A percentile compares a stretch with the other conserved stretches of the same genome.
Conservation (phyloP, 2,329 filamentous ascomycete genomes). For the Ophiostoma piceae region DNA sequence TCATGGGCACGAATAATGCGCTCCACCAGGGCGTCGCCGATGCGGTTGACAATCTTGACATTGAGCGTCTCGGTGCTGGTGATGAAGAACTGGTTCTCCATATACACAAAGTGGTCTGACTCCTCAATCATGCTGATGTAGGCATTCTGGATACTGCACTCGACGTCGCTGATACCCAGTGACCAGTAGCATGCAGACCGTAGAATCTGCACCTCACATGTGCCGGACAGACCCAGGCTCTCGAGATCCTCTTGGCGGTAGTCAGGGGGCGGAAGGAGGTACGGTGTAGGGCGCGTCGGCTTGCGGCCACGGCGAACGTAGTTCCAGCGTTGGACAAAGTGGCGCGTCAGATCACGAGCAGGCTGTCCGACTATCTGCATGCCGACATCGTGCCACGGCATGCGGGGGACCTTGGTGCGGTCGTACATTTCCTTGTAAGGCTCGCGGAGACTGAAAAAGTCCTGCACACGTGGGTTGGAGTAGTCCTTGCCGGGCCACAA, state of each 20-base stretch:
- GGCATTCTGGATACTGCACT: slow-evolving; percentile 92
- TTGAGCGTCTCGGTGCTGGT: slow-evolving; percentile 85
- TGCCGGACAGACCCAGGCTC: slow-evolving; percentile 80
- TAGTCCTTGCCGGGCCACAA: slow-evolving; percentile 98
- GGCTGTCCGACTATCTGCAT: slow-evolving; percentile 98
- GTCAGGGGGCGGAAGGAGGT: slow-evolving; percentile 88
- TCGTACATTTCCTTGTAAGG: slow-evolving; percentile 99
- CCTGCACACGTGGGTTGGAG: slow-evolving; percentile 89
- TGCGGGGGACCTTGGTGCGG: slow-evolving; percentile 76
- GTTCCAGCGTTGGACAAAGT: slow-evolving; percentile 98
- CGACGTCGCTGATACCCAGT: slow-evolving; percentile 76
- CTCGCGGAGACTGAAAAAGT: slow-evolving; percentile 88
- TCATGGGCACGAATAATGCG: slow-evolving; percentile 79
- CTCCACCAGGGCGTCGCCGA: slow-evolving; percentile 90
- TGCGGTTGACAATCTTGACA: slow-evolving; percentile 83
- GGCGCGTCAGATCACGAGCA: slow-evolving; percentile 84
- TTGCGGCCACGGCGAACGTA: slow-evolving; percentile 90
- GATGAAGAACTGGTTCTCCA: slow-evolving; percentile 98
- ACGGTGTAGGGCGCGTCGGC: slow-evolving; percentile 86
- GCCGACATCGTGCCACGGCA: slow-evolving; percentile 97
- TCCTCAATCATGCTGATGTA: slow-evolving; percentile 93
- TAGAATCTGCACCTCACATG: slow-evolving; percentile 93
- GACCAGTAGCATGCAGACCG: slow-evolving; percentile 91
- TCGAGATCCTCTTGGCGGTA: slow-evolving; percentile 82
- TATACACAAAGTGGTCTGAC: slow-evolving; percentile 96